A percentile compares a stretch with the other conserved stretches of the same genome.
phyloP scores from a whole-genome alignment of 1,139 yeast genomes.

The Zhuliangozyma blackwelliae region DNA sequence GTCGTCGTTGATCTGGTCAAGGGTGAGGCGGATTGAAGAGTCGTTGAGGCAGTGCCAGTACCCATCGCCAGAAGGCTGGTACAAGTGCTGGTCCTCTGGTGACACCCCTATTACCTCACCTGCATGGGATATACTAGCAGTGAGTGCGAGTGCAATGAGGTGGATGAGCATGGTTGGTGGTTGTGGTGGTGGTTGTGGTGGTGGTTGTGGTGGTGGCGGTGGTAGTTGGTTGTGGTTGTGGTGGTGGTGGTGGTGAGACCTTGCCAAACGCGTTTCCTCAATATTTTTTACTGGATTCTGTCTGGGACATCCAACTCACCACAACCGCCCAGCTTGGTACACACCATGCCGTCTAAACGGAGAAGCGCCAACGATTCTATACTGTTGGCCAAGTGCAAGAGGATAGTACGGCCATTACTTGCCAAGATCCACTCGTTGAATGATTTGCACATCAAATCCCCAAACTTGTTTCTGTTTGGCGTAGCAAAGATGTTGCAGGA shows the following conservation, averaged over 20 bases:
- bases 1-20: conserved; percentile 74
- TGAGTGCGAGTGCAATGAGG: too few relatives aligned
- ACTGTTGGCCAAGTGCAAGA: conserved; percentile 1
- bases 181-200: neutral
- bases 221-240: neutral
- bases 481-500: neutral
- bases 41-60: conserved; percentile 69
- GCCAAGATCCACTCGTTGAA: conserved; percentile 34
- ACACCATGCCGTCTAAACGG: neutral
- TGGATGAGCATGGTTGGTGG: too few relatives aligned
- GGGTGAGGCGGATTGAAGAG: conserved; percentile 57
- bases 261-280: neutral
- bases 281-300: too few relatives aligned
- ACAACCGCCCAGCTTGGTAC: neutral
- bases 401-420: conserved; percentile 34
- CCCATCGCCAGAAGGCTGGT: conserved; percentile 43
- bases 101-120: conserved; percentile 23
- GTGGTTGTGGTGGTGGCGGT: neutral
- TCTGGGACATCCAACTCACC: neutral
- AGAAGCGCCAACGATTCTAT: conserved; percentile 3
- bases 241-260: neutral
- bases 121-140: neutral
- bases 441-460: conserved; percentile 22
- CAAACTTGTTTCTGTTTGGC: conserved; percentile 13
- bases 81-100: conserved; percentile 42